phyloP scores from a whole-genome alignment of 2,329 filamentous ascomycete species.

The Colletotrichum lindemuthianum region DNA sequence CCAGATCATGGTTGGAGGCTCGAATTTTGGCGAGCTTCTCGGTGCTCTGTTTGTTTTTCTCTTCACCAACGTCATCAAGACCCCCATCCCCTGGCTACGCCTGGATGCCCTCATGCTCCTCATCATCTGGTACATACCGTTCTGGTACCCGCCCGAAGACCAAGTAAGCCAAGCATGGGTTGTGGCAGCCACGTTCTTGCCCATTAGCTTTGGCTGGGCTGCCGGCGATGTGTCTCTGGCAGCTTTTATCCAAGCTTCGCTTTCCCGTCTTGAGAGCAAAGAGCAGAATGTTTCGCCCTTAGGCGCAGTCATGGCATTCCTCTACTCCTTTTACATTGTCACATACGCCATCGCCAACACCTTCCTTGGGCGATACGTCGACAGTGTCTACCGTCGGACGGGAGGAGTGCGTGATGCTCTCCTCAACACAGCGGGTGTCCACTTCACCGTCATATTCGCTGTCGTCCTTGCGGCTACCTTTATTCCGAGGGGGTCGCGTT shows the following conservation, averaged over 20 bases:
- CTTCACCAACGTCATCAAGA: slow-evolving; percentile 58
- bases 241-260: slow-evolving; percentile 60
- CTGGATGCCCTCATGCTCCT: slow-evolving; percentile 56
- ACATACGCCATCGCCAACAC: slow-evolving; percentile 56
- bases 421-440: slow-evolving; percentile 55
- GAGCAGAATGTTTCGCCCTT: slow-evolving; percentile 57
- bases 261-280: slow-evolving; percentile 55
- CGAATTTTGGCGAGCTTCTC: slow-evolving; percentile 60
- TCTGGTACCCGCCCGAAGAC: slow-evolving; percentile 52
- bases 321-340: slow-evolving; percentile 61
- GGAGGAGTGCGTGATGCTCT: slow-evolving; percentile 50
- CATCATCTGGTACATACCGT: slow-evolving; percentile 60
- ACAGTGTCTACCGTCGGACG: slow-evolving; percentile 47
- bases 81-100: slow-evolving; percentile 61
- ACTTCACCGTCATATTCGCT: slow-evolving; percentile 55
- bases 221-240: slow-evolving; percentile 61
- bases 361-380: slow-evolving; percentile 57
- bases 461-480: slow-evolving; percentile 56
- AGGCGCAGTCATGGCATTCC: slow-evolving; percentile 61
- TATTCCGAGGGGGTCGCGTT: slow-evolving; percentile 54
- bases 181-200: slow-evolving; percentile 48
- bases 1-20: slow-evolving; percentile 61
- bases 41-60: slow-evolving; percentile 60
- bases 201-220: slow-evolving; percentile 60
- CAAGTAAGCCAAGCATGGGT: slow-evolving; percentile 53